Percentiles rank a stretch among this genome's conserved stretches.
These are phyloP conservation scores for Aspergillus hancockii DNA, from an alignment of 495 filamentous ascomycete species.

Conservation along the genomic window DNA sequence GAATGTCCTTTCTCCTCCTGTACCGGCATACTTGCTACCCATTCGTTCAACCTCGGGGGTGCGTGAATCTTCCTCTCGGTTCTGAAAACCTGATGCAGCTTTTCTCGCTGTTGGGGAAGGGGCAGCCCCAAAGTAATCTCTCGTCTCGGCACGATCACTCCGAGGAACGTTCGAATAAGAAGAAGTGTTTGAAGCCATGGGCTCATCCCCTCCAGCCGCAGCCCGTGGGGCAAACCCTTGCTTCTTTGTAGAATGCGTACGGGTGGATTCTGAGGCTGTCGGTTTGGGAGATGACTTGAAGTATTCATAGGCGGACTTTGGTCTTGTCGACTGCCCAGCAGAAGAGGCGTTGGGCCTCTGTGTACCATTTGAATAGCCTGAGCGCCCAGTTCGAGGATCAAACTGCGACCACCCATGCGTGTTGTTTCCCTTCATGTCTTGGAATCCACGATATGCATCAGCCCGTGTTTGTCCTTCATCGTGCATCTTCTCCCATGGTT, in stretches of 20 bases:
- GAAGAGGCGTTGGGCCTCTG: constrained; percentile 37
- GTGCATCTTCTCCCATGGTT: constrained; percentile 42
- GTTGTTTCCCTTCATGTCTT: constrained; percentile 60
- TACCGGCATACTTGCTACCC: constrained; percentile 68
- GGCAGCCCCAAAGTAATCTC: constrained; percentile 38
- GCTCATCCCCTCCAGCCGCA: constrained; percentile 57
- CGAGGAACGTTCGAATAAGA: constrained; percentile 48
- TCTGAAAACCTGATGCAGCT: constrained; percentile 25
- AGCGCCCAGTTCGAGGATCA: constrained; percentile 40
- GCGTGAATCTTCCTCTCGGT: constrained; percentile 20
- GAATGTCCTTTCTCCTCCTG: constrained; percentile 69
- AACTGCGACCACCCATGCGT: constrained; percentile 40
- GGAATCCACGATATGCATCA: constrained; percentile 66
- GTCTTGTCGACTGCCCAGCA: constrained; percentile 30
- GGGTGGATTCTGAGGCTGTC: constrained; percentile 29
- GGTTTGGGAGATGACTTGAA: constrained; percentile 36
- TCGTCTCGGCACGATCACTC: constrained; percentile 35
- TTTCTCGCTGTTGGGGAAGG: constrained; percentile 46
- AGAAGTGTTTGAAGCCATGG: constrained; percentile 53
- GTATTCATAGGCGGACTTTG: constrained; percentile 50
- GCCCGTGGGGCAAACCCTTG: constrained; percentile 55
- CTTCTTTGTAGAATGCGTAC: constrained; percentile 46
- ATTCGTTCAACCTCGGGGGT: constrained; percentile 49
- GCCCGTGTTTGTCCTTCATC: constrained; percentile 56
- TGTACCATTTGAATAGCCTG: constrained; percentile 24